phyloP scores from a whole-genome alignment of 805 yeast genomes.

The Kuraishia cidri region DNA sequence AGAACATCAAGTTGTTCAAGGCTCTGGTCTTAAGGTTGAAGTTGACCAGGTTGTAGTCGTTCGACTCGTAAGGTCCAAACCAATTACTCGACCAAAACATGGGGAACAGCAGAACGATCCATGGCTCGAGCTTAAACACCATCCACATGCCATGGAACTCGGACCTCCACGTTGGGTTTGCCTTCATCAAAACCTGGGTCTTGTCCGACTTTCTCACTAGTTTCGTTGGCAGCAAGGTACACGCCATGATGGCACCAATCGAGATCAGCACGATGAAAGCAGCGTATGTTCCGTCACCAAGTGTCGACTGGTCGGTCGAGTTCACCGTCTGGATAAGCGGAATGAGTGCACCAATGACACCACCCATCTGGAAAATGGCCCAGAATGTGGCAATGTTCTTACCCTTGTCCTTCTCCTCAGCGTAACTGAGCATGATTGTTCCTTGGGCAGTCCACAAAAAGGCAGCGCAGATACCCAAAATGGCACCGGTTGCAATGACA shows the following conservation, averaged over 20 bases:
- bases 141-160: slow-evolving; percentile 19
- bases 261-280: slow-evolving; percentile 46
- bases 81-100: slow-evolving; percentile 53
- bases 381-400: slow-evolving; percentile 45
- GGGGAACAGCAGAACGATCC: slow-evolving; percentile 40
- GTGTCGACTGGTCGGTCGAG: slow-evolving; percentile 20
- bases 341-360: slow-evolving; percentile 48
- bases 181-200: slow-evolving; percentile 28
- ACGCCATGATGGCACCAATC: slow-evolving; percentile 34
- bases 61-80: slow-evolving; percentile 55
- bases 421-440: slow-evolving; percentile 45
- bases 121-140: slow-evolving; percentile 19
- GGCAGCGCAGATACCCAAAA: slow-evolving; percentile 44
- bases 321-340: slow-evolving; percentile 47
- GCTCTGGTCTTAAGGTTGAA: slow-evolving; percentile 51
- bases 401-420: slow-evolving; percentile 45
- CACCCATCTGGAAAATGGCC: slow-evolving; percentile 55
- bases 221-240: slow-evolving; percentile 35
- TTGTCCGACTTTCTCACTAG: slow-evolving; percentile 22
- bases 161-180: slow-evolving; percentile 33
- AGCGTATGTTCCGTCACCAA: slow-evolving; percentile 39
- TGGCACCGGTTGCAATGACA: slow-evolving; percentile 45
- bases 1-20: slow-evolving; percentile 46
- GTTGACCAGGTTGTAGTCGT: slow-evolving; percentile 41
- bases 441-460: slow-evolving; percentile 52